A percentile compares a stretch with the other conserved stretches of the same genome.
phyloP scores from a whole-genome alignment of 2,329 filamentous ascomycete species.

The Epichloe scottii region DNA sequence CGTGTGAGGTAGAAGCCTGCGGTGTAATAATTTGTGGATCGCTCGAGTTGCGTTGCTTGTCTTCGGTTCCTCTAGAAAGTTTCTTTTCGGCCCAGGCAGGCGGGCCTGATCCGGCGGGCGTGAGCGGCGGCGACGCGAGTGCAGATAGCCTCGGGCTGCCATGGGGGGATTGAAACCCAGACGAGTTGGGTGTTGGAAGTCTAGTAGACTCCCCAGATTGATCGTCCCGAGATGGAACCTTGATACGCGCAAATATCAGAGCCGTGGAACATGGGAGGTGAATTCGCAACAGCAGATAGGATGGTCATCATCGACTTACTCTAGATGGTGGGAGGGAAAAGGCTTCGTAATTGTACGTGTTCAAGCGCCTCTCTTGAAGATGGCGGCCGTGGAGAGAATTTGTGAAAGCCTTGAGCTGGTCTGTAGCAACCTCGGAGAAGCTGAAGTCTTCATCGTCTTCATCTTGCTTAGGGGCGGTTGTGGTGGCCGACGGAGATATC shows the following conservation, averaged over 20 bases:
- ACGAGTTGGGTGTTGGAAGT: conserved; percentile 52
- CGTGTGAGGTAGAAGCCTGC: conserved; percentile 49
- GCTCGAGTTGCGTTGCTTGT: conserved; percentile 25
- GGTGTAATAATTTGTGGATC: conserved; percentile 48
- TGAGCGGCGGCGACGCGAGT: conserved; percentile 80
- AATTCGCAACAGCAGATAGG: conserved; percentile 3
- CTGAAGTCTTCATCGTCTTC: conserved; percentile 15
- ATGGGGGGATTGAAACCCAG: conserved; percentile 51
- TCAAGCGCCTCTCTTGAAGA: conserved; percentile 72
- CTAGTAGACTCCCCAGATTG: conserved; percentile 48
- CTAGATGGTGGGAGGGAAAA: conserved; percentile 76
- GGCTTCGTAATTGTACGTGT: conserved; percentile 80
- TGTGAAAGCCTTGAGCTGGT: conserved; percentile 60
- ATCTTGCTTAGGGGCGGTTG: conserved; percentile 16
- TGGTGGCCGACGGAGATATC: conserved; percentile 40
- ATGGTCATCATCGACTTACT: conserved; percentile 41
- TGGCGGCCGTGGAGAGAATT: conserved; percentile 60
- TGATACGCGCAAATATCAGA: background rate
- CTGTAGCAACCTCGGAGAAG: conserved; percentile 34
- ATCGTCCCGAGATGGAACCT: conserved; percentile 51
- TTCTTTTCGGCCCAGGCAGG: conserved; percentile 18
- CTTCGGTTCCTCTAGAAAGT: conserved; percentile 19
- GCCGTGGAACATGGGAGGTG: background rate
- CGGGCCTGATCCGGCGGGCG: conserved; percentile 61
- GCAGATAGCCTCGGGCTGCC: conserved; percentile 55